A percentile compares a stretch with the other conserved stretches of the same genome.
Conservation (phyloP, 495 filamentous ascomycete genomes). For the Talaromyces nanjingensis region DNA sequence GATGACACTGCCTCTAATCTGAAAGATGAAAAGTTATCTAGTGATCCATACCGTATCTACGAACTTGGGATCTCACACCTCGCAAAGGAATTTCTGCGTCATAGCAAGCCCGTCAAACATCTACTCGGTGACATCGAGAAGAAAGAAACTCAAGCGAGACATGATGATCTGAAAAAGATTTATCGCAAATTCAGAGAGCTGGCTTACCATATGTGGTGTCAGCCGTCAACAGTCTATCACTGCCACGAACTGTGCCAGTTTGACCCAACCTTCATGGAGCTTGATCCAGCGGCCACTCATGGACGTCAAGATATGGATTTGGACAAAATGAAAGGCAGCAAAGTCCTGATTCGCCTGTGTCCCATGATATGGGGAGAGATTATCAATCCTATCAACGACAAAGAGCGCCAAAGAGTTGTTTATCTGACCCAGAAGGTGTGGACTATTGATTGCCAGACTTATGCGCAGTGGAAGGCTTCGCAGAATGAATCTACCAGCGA, state of each 20-base stretch:
- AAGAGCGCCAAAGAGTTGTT: not conserved
- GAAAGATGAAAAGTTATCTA: not conserved
- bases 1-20: not conserved
- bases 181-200: slow-evolving; percentile 3
- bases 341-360: not conserved
- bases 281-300: not conserved
- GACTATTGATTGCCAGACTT: not conserved
- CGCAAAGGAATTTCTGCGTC: not conserved
- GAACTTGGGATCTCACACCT: not conserved
- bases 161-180: not conserved
- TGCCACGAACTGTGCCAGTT: not conserved
- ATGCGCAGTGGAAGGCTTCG: not conserved
- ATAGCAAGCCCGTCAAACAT: not conserved
- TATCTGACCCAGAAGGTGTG: not conserved
- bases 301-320: not conserved
- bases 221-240: not conserved
- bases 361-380: not conserved
- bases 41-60: not conserved
- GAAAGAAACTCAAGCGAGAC: not conserved
- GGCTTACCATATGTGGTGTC: slow-evolving; percentile 1
- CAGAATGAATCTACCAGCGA: not conserved
- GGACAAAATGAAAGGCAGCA: not conserved
- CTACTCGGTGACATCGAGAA: not conserved
- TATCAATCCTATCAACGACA: not conserved
- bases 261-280: not conserved